A percentile compares a stretch with the other conserved stretches of the same genome.
These are phyloP conservation scores for Camelina neglecta DNA, from an alignment of 345 rosid genomes.

Conservation along the genomic window DNA sequence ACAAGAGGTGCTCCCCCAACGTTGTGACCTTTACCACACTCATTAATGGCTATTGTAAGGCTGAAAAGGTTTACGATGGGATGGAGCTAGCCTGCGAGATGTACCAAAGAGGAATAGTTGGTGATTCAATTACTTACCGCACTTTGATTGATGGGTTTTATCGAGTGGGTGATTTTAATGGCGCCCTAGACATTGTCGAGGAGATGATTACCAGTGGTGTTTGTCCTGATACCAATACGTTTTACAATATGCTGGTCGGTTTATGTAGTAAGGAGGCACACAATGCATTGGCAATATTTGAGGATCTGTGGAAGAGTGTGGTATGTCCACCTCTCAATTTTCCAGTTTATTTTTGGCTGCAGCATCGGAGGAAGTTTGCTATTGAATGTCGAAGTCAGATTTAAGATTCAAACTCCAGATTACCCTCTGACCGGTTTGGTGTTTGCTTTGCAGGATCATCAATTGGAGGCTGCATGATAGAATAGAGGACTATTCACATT, in stretches of 20 bases:
- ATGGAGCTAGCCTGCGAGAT: not conserved
- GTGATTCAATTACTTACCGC: not conserved
- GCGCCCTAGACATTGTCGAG: not conserved
- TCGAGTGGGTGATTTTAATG: not conserved
- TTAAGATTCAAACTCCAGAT: not conserved
- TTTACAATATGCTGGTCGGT: not conserved
- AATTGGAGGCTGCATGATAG: not conserved
- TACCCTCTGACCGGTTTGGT: not conserved
- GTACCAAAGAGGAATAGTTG: not conserved
- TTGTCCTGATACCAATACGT: not conserved
- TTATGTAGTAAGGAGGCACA: not conserved
- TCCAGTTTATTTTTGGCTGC: not conserved
- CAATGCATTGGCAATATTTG: not conserved
- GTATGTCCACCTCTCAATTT: not conserved
- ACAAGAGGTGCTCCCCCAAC: not conserved
- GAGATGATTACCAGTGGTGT: not conserved
- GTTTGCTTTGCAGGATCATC: slow-evolving; percentile 2
- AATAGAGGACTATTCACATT: too few relatives aligned
- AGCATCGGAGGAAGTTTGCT: not conserved
- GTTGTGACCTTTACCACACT: not conserved
- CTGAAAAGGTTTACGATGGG: not conserved
- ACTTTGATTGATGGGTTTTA: slow-evolving; percentile 20
- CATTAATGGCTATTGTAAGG: slow-evolving; percentile 7
- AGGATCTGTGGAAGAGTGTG: not conserved
- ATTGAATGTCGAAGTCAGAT: not conserved